Evolutionary conservation across 176 grass and related monocot genomes (phyloP).

Genomic region (Zea luxurians): DNA sequence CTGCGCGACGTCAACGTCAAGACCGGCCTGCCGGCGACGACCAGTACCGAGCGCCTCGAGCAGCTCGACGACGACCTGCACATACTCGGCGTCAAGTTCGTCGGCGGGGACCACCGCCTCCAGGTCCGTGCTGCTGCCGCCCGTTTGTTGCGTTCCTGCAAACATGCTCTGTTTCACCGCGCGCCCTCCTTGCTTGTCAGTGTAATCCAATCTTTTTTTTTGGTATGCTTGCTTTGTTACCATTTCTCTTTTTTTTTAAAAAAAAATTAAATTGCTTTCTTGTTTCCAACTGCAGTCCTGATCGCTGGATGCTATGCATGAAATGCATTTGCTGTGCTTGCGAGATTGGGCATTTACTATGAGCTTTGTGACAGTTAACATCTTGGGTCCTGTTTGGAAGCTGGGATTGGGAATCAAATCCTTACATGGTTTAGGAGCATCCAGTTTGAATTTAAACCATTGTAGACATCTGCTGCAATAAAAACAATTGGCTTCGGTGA

Average conservation of each 20-base stretch:
- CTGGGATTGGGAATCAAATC: neutral
- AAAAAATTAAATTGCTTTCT: neutral
- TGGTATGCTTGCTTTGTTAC: neutral
- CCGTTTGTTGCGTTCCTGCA: neutral
- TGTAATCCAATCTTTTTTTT: neutral
- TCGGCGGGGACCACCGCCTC: conserved; percentile 81
- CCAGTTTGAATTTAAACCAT: too few relatives aligned
- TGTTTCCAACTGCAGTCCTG: neutral
- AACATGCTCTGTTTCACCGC: neutral
- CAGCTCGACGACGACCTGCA: conserved; percentile 75
- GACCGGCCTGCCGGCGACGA: conserved; percentile 83
- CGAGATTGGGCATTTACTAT: too few relatives aligned
- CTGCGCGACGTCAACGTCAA: conserved; percentile 78
- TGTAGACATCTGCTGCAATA: neutral
- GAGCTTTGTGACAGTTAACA: neutral
- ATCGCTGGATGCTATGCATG: neutral
- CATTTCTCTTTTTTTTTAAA: neutral
- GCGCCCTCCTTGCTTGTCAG: neutral
- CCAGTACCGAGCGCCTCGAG: conserved; percentile 73
- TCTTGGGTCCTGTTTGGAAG: neutral
- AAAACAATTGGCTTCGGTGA: conserved; percentile 10
- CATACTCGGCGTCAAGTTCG: conserved; percentile 74
- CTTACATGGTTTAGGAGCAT: neutral
- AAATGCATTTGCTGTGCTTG: neutral
- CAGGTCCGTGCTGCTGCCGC: conserved; percentile 42